Evolutionary conservation across 2,329 filamentous ascomycete genomes (phyloP).

Genomic region (Metarhizium sp.): DNA sequence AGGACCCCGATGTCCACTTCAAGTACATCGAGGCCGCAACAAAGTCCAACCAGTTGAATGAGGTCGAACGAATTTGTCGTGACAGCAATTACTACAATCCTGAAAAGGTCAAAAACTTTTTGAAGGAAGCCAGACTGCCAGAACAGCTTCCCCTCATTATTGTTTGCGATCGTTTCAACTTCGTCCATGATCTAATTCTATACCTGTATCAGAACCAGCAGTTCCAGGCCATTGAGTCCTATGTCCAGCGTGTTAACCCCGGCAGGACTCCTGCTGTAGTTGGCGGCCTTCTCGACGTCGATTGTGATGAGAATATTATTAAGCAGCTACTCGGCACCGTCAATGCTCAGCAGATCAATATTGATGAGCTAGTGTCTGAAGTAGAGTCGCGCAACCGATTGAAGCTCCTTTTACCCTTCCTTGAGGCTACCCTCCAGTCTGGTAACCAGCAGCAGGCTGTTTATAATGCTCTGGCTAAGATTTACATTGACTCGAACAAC

Average conservation of each 20-base stretch:
- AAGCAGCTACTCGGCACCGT: constrained; percentile 83
- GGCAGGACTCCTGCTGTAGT: constrained; percentile 84
- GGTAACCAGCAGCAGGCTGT: constrained; percentile 96
- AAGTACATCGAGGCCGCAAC: constrained; percentile 99
- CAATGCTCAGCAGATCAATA: constrained; percentile 74
- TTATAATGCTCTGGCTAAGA: constrained; percentile 96
- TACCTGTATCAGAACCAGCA: constrained; percentile 99
- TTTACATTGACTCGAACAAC: constrained; percentile 98
- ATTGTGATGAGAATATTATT: constrained; percentile 94
- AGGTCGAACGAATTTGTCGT: constrained; percentile 94
- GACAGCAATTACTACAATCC: constrained; percentile 86
- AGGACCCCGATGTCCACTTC: constrained; percentile 94
- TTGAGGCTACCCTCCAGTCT: constrained; percentile 79
- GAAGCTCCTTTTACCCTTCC: constrained; percentile 91
- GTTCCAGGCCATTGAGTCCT: constrained; percentile 97
- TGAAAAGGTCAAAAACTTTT: constrained; percentile 97
- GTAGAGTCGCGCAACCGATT: constrained; percentile 94
- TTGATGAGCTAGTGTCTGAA: constrained; percentile 86
- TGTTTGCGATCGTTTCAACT: constrained; percentile 98
- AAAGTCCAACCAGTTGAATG: constrained; percentile 84
- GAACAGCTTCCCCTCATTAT: constrained; percentile 97
- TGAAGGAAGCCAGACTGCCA: constrained; percentile 87
- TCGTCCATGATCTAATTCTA: constrained; percentile 91
- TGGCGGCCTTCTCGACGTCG: constrained; percentile 87
- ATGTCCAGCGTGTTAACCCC: constrained; percentile 95